A percentile compares a stretch with the other conserved stretches of the same genome.
Evolutionary conservation across 176 grass and related monocot species (phyloP).

Genomic region (Lolium perenne): DNA sequence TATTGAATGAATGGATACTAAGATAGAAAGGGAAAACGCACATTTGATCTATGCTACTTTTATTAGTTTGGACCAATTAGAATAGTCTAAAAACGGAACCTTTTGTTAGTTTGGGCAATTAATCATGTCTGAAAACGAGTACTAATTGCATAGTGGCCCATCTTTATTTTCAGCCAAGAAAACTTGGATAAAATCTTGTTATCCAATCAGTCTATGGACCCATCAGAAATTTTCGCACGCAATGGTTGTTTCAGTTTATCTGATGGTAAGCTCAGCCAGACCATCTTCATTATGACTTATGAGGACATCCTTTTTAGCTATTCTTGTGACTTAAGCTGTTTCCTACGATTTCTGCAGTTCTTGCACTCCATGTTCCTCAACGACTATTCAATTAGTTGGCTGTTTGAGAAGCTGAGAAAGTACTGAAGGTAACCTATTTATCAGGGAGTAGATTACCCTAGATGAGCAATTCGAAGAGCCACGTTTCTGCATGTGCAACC

Average conservation of each 20-base stretch:
- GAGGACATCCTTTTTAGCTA: neutral
- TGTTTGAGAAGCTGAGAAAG: neutral
- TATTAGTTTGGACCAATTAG: neutral
- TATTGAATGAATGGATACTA: conserved; percentile 6
- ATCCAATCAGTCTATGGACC: conserved; percentile 56
- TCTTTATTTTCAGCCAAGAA: conserved; percentile 59
- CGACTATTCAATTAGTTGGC: conserved; percentile 21
- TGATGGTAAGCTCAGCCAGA: conserved; percentile 58
- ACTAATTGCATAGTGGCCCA: conserved; percentile 25
- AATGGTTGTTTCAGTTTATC: conserved; percentile 63
- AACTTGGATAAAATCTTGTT: conserved; percentile 53
- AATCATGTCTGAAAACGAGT: neutral
- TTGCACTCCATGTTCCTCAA: conserved; percentile 39
- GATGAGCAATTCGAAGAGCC: neutral
- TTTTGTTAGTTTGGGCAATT: neutral
- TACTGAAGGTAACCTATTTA: neutral
- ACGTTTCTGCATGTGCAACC: neutral
- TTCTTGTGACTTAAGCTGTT: conserved; percentile 32
- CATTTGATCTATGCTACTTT: neutral
- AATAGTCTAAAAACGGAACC: neutral
- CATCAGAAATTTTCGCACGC: conserved; percentile 52
- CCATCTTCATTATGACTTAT: neutral
- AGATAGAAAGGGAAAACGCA: neutral
- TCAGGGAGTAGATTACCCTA: neutral
- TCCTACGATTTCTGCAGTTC: conserved; percentile 50